Evolutionary conservation across 306 rosid species (phyloP).

Genomic region (Casuarina equisetifolia): DNA sequence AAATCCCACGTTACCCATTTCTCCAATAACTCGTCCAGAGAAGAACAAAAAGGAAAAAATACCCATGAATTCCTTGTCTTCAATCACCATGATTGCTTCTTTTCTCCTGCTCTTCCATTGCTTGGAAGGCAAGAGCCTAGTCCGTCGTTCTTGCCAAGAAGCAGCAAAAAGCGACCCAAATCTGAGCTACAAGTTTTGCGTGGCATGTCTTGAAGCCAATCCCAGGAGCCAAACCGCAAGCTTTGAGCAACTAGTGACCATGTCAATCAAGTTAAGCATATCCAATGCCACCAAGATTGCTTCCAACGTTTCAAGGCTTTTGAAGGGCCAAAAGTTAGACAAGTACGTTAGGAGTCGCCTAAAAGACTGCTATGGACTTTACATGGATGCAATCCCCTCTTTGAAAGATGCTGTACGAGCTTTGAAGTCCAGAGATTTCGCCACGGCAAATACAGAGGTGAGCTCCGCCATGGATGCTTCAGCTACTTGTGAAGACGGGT

Average conservation of each 20-base stretch:
- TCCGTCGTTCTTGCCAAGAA: slow-evolving; percentile 41
- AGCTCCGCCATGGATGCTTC: slow-evolving; percentile 58
- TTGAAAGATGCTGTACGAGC: slow-evolving; percentile 17
- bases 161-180: slow-evolving; percentile 58
- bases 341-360: slow-evolving; percentile 35
- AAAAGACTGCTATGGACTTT: slow-evolving; percentile 40
- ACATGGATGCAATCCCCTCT: slow-evolving; percentile 27
- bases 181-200: slow-evolving; percentile 50
- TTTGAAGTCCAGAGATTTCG: slow-evolving; percentile 23
- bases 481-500: slow-evolving; percentile 63
- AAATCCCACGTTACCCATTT: background rate
- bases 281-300: slow-evolving; percentile 47
- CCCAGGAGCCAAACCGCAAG: slow-evolving; percentile 20
- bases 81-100: slow-evolving; percentile 10
- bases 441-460: slow-evolving; percentile 16
- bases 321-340: slow-evolving; percentile 26
- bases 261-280: slow-evolving; percentile 38
- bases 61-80: slow-evolving; percentile 1
- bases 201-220: slow-evolving; percentile 37
- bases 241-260: slow-evolving; percentile 36
- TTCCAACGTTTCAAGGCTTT: slow-evolving; percentile 35
- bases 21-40: background rate
- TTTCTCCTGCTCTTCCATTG: slow-evolving; percentile 13
- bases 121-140: slow-evolving; percentile 28
- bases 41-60: slow-evolving; percentile 7